Evolutionary conservation across 2,329 filamentous ascomycete genomes (phyloP), one percentile per base, ranked within the genome.

Genomic region (Trichoderma pleuroti): DNA sequence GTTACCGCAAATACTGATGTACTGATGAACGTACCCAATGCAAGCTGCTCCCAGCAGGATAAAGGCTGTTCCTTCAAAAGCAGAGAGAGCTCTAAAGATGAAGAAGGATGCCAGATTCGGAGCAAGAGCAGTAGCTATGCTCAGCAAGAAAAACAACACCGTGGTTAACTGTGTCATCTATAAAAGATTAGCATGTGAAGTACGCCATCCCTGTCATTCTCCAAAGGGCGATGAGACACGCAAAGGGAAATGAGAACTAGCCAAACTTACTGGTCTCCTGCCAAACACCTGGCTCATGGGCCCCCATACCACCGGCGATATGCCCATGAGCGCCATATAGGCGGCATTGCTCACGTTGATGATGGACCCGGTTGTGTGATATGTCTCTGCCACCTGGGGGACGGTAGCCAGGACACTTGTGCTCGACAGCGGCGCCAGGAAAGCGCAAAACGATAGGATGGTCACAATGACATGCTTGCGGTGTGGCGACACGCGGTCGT

Each of bases 281-380:
- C 88, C 88, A 75, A 88, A 90, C 0, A 91, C 85, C 73, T 90
- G 87, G 73, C 90, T 92, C 71, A 93, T 81, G 0, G 92, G 92
- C 0, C 92, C 91, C 86, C 91, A 94, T 68, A 94, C 86, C 11
- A 90, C 86, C 1, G 91, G 89, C 16, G 86, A 87, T 5, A 93
- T 70, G 0, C 90, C 92, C 91, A 94, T 94, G 74, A 91, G 89
- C 5, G 90, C 79, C 82, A 93, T 86, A 74, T 93, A 93, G n/a
- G 91, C 80, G 0, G 92, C 92, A 80, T 94, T 95, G 76, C 87
- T 90, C 57, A 92, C 80, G 76, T 93, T 92, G 77, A 94, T 89
- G 70, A 93, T 86, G 11, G 86, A 87, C 6, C 90, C 90, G 0
- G 87, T 91, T 0, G 90, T 93, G 49, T 83, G 73, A 77, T 87